A percentile compares a stretch with the other conserved stretches of the same genome.
phyloP scores from a whole-genome alignment of 164 flowering plant genomes.

The Litsea cubeba region DNA sequence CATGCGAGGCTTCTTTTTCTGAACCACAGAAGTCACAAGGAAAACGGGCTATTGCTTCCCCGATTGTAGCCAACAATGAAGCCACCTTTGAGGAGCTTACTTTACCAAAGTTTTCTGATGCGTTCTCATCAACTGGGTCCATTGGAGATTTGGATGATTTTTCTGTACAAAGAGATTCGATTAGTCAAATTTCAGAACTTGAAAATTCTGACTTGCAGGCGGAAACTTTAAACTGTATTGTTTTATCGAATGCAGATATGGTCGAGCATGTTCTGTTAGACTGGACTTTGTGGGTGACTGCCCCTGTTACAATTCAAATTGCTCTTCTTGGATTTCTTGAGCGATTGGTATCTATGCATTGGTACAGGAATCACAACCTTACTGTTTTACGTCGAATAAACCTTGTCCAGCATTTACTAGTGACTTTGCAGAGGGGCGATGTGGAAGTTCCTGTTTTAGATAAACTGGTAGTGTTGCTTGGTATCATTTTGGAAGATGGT shows the following conservation, averaged over 20 bases:
- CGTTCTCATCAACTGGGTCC: constrained; percentile 76
- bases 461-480: constrained; percentile 87
- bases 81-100: constrained; percentile 57
- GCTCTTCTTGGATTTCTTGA: constrained; percentile 90
- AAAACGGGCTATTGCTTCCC: constrained; percentile 34
- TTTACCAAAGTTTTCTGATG: constrained; percentile 76
- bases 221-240: constrained; percentile 93
- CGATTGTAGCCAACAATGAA: constrained; percentile 41
- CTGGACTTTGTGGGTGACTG: constrained; percentile 97
- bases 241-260: constrained; percentile 95
- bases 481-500: constrained; percentile 95
- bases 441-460: constrained; percentile 97
- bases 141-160: constrained; percentile 93
- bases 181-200: constrained; percentile 90
- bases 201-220: constrained; percentile 58
- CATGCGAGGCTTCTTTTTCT: constrained; percentile 96
- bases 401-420: constrained; percentile 93
- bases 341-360: constrained; percentile 96
- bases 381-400: constrained; percentile 85
- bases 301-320: constrained; percentile 84
- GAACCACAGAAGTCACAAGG: constrained; percentile 63
- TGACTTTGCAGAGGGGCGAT: constrained; percentile 97
- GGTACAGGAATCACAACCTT: constrained; percentile 97
- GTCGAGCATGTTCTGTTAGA: constrained; percentile 97
- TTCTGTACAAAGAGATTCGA: constrained; percentile 74